Conservation (phyloP, 192 early-diverging fungal species). For the Coemansia sp. region DNA sequence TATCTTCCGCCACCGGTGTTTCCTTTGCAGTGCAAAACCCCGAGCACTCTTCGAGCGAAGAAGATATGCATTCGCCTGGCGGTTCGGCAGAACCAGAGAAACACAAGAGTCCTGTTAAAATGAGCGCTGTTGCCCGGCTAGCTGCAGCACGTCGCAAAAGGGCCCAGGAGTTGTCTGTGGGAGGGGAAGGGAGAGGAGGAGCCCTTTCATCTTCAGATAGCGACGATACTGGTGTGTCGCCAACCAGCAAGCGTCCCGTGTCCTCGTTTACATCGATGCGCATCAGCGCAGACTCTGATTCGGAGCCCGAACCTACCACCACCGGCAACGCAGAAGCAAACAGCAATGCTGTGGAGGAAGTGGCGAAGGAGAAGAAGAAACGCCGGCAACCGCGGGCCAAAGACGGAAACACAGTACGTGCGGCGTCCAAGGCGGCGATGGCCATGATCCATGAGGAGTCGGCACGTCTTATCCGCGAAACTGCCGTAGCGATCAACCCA, state of each 20-base stretch:
- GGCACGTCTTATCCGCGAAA: constrained; percentile 48
- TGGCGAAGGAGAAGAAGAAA: not conserved
- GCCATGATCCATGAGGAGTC: constrained; percentile 44
- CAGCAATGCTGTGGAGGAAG: not conserved
- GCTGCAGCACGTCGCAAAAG: constrained; percentile 9
- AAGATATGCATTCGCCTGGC: not conserved
- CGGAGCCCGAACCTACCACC: not conserved
- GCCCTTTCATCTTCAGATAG: constrained; percentile 4
- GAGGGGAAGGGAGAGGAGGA: not conserved
- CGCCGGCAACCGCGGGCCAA: not conserved
- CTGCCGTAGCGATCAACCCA: constrained; percentile 37
- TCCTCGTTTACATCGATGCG: constrained; percentile 8
- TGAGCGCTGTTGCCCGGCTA: constrained; percentile 27
- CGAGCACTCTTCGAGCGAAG: not conserved
- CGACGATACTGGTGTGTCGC: not conserved
- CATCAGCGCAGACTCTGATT: constrained; percentile 24
- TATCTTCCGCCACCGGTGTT: not conserved
- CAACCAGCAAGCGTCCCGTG: not conserved
- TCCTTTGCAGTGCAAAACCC: too few relatives aligned
- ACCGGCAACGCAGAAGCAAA: not conserved
- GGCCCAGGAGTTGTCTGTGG: not conserved
- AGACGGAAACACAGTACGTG: not conserved
- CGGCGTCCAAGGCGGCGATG: constrained; percentile 45
- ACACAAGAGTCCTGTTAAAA: not conserved
- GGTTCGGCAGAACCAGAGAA: not conserved